These are phyloP conservation scores for Lithospermum erythrorhizon DNA, from an alignment of 257 asterid species.

Conservation along the genomic window DNA sequence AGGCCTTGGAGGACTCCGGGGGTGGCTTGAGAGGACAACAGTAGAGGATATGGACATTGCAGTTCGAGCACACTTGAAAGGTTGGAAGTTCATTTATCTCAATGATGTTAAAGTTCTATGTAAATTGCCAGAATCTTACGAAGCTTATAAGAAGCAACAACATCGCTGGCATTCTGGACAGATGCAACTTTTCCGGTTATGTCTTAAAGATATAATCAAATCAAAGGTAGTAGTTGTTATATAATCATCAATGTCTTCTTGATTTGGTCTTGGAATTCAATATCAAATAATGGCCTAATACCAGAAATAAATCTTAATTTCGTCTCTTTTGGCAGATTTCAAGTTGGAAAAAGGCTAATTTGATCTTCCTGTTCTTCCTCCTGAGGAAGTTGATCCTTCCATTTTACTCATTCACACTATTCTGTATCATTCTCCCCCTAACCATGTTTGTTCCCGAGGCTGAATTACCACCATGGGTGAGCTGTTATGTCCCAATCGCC, in stretches of 20 bases:
- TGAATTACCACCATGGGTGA: no score
- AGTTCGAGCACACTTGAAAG: no score
- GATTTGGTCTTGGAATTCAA: no score
- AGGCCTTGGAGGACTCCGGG: constrained; percentile 88
- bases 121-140: no score
- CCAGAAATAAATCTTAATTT: no score
- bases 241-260: neutral
- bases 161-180: constrained; percentile 99
- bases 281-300: no score
- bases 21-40: constrained; percentile 99
- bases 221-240: constrained; percentile 42
- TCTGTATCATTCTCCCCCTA: constrained; percentile 79
- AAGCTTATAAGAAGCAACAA: no score
- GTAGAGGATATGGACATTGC: no score
- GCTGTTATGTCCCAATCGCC: constrained; percentile 74
- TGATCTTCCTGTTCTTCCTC: constrained; percentile 86
- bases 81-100: no score
- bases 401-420: constrained; percentile 77
- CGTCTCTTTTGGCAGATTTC: constrained; percentile 47
- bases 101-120: no score
- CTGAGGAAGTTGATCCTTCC: no score
- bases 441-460: constrained; percentile 96
- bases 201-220: constrained; percentile 55
- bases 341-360: constrained; percentile 61
- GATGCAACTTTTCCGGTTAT: constrained; percentile 82